A percentile compares a stretch with the other conserved stretches of the same genome.
Conservation (phyloP, 371 early-diverging fungal species). For the Rhizopus delemar region DNA sequence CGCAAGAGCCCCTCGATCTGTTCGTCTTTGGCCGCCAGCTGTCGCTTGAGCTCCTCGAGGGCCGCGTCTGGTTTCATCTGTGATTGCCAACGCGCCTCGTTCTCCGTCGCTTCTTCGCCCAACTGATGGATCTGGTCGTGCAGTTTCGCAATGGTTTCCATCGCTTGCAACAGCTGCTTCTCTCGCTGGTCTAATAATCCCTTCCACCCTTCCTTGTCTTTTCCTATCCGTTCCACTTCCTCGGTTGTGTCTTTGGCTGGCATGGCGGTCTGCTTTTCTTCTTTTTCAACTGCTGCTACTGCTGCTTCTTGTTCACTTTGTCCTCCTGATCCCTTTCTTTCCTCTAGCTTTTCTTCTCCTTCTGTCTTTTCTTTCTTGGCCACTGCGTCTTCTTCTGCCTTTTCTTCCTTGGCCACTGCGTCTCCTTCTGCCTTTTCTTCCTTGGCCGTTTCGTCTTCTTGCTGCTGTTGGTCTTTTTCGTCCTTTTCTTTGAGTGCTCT, state of each 20-base stretch:
- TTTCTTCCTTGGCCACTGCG: slow-evolving; percentile 1
- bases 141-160: slow-evolving; percentile 64
- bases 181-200: slow-evolving; percentile 64
- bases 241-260: background rate
- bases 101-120: slow-evolving; percentile 39
- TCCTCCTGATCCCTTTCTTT: background rate
- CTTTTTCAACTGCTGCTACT: background rate
- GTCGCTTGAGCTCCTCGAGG: slow-evolving; percentile 54
- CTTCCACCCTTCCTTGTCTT: slow-evolving; percentile 8
- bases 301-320: background rate
- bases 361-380: background rate
- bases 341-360: slow-evolving; percentile 5
- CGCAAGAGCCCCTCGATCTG: slow-evolving; percentile 60
- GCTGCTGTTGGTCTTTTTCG: background rate
- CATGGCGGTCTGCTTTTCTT: background rate
- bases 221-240: background rate
- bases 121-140: slow-evolving; percentile 61
- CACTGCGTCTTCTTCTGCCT: background rate
- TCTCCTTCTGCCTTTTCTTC: slow-evolving; percentile 5
- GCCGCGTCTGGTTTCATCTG: slow-evolving; percentile 35
- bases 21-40: slow-evolving; percentile 63
- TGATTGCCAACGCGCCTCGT: slow-evolving; percentile 13
- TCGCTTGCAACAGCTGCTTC: slow-evolving; percentile 58
- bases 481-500: background rate
- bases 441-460: background rate